Evolutionary conservation across 305 asterid genomes (phyloP).

Genomic region (Solanum hybrid): DNA sequence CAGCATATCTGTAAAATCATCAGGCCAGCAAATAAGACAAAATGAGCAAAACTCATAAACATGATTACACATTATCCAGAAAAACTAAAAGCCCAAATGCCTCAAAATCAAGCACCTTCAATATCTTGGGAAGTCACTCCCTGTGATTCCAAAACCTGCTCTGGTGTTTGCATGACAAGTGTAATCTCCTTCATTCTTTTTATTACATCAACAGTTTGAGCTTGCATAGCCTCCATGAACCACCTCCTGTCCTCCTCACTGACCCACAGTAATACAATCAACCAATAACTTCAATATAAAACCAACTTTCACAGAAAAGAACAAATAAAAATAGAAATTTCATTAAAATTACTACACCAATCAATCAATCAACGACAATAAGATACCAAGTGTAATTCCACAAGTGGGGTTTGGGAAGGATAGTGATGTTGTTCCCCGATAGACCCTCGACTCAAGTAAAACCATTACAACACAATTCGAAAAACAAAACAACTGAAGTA

Average conservation of each 20-base stretch:
- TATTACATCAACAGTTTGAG: slow-evolving; percentile 65
- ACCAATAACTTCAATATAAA: neutral
- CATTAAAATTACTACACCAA: neutral
- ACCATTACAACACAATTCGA: neutral
- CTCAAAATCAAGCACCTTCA: slow-evolving; percentile 39
- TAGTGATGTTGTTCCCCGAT: neutral
- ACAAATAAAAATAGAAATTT: neutral
- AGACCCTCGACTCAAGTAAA: neutral
- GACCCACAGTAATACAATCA: neutral
- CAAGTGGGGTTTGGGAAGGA: neutral
- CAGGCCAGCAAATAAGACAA: neutral
- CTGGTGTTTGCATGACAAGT: slow-evolving; percentile 78
- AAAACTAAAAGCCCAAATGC: neutral
- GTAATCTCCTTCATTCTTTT: slow-evolving; percentile 84
- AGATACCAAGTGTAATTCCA: neutral
- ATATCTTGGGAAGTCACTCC: slow-evolving; percentile 79
- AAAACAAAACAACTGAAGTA: neutral
- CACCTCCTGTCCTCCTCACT: slow-evolving; percentile 76
- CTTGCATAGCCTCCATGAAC: slow-evolving; percentile 98
- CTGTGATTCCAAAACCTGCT: slow-evolving; percentile 74
- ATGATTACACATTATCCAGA: neutral
- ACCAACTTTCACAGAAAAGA: neutral
- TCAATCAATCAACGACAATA: neutral
- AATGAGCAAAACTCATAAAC: neutral
- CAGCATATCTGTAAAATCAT: slow-evolving; percentile 43